Evolutionary conservation across 768 basidiomycete species (phyloP).

Genomic region (Exidia glandulosa): DNA sequence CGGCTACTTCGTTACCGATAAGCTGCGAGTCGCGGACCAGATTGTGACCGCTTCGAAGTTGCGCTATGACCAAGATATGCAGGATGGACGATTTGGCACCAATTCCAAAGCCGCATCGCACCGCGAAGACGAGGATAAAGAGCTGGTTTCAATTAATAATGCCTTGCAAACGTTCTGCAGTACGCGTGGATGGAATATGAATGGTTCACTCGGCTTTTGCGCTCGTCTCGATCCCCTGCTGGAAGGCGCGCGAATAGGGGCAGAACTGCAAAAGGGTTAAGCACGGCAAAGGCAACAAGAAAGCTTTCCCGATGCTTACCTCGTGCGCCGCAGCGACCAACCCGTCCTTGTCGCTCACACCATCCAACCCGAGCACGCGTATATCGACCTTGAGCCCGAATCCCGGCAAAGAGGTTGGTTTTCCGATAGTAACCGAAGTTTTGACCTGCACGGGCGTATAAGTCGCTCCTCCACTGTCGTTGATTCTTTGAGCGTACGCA

Average conservation of each 20-base stretch:
- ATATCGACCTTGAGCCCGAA: slow-evolving; percentile 62
- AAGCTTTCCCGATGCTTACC: slow-evolving; percentile 25
- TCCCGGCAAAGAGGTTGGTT: slow-evolving; percentile 43
- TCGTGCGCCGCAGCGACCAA: slow-evolving; percentile 59
- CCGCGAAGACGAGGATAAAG: no score
- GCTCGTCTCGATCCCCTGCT: slow-evolving; percentile 8
- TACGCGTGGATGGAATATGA: no score
- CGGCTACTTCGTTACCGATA: no score
- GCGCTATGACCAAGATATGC: no score
- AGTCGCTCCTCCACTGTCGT: not conserved
- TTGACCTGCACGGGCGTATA: slow-evolving; percentile 45
- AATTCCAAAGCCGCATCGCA: no score
- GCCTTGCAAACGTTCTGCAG: no score
- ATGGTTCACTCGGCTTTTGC: slow-evolving; percentile 2
- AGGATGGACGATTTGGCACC: no score
- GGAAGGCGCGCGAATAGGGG: slow-evolving; percentile 8
- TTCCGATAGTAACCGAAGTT: slow-evolving; percentile 51
- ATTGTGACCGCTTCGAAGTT: no score
- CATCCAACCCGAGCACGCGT: slow-evolving; percentile 37
- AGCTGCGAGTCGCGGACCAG: no score
- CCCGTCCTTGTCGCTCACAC: slow-evolving; percentile 46
- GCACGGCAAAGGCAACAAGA: not conserved
- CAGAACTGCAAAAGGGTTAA: slow-evolving; percentile 5
- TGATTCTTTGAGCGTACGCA: not conserved
- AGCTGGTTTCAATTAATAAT: no score